Evolutionary conservation across 2,329 filamentous ascomycete species (phyloP).

Genomic region (Cordyceps cateniannulata): DNA sequence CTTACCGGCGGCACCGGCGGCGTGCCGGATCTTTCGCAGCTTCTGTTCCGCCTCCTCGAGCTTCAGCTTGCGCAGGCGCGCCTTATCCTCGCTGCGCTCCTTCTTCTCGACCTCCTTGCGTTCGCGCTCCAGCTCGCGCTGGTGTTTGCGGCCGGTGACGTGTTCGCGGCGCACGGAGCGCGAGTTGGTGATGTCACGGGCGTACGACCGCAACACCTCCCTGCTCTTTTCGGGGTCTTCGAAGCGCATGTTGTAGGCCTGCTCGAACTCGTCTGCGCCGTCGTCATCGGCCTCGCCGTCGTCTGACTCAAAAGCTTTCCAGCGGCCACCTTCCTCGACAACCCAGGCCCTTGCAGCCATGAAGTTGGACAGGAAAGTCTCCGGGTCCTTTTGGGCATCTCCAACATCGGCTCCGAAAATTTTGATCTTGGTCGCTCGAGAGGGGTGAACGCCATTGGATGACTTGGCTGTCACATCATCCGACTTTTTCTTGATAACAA

Average conservation of each 20-base stretch:
- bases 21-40: slow-evolving; percentile 80
- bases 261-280: slow-evolving; percentile 81
- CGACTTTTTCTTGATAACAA: slow-evolving; percentile 65
- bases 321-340: slow-evolving; percentile 56
- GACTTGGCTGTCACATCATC: slow-evolving; percentile 24
- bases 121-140: slow-evolving; percentile 70
- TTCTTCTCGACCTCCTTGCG: slow-evolving; percentile 73
- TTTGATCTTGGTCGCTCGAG: slow-evolving; percentile 40
- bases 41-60: slow-evolving; percentile 86
- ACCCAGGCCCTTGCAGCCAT: slow-evolving; percentile 90
- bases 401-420: slow-evolving; percentile 58
- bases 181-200: slow-evolving; percentile 74
- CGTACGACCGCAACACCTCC: slow-evolving; percentile 80
- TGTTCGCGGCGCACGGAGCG: slow-evolving; percentile 85
- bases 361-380: slow-evolving; percentile 91
- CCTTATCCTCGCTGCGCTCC: slow-evolving; percentile 71
- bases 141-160: slow-evolving; percentile 66
- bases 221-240: slow-evolving; percentile 87
- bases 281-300: slow-evolving; percentile 76
- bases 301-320: slow-evolving; percentile 85
- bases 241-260: slow-evolving; percentile 92
- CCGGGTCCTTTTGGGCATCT: slow-evolving; percentile 80
- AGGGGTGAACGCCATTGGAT: slow-evolving; percentile 49
- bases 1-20: slow-evolving; percentile 70
- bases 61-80: slow-evolving; percentile 77